Evolutionary conservation across 2,329 filamentous ascomycete species (phyloP), one percentile per base, ranked within the genome.

Genomic region (Exophiala alcalophila): DNA sequence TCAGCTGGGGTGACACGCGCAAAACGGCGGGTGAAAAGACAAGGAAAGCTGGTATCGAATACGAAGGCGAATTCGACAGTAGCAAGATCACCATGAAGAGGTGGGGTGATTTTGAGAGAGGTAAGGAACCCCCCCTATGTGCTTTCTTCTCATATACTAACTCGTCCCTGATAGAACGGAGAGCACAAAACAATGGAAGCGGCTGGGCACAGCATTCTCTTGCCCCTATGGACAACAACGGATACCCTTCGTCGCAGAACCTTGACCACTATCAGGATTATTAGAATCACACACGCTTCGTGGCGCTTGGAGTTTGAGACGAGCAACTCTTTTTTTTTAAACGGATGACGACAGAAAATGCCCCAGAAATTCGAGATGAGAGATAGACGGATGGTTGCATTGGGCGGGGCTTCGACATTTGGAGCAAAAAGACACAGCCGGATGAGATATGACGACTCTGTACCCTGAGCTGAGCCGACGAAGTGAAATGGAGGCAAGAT

Each of bases 51-150:
- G 86, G 87, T 21, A 81, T 89, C 50, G 90, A 91, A 60, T 84
- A 84, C 52, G 88, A 96, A 66, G 92, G 92, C 52, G 92, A 97
- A 66, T 98, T 98, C 59, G 94, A 98, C 67, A 94, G 86, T 65
- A 94, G 84, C 67, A 94, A 96, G 78, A 98, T 98, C 63, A 96
- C 91, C 25, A 98, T 98, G 92, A 96, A 95, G 76, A 74, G 92
- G 57, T 98, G 92, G 92, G 85, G 83, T 52, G 92, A 98, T 67
- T 98, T 97, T 62, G 92, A 98, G 73, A 79, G 77, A 65, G 82
- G 79, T 76, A 70, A 64, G 65, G 16, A 23, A 9, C 15, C 10
- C 18, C 16, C 12, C 5, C 27, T 27, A 5, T 11, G 7, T 30
- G 4, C 18, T 20, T 33, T 16, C 24, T 23, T 27, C 11, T 24